These are phyloP conservation scores for Paracoccidioides brasiliensis DNA, from an alignment of 2,329 filamentous ascomycete genomes.

Conservation along the genomic window DNA sequence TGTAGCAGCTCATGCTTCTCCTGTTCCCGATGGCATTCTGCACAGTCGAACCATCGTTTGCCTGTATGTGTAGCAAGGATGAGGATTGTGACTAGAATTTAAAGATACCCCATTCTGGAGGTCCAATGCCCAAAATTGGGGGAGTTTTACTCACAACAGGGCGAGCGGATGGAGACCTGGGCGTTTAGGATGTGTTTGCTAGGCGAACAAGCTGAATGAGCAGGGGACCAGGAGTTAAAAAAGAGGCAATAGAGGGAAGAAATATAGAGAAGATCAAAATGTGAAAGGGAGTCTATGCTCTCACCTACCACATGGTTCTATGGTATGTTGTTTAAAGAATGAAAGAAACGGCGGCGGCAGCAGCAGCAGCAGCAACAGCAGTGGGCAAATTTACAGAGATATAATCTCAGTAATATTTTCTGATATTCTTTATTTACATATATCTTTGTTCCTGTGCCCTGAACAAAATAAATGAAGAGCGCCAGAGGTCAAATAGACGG, in stretches of 20 bases:
- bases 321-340: too few relatives aligned
- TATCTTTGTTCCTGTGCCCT: too few relatives aligned
- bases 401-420: too few relatives aligned
- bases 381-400: too few relatives aligned
- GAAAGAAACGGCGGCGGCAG: too few relatives aligned
- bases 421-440: too few relatives aligned
- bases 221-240: neutral
- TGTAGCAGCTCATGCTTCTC: constrained; percentile 66
- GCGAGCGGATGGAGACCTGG: constrained; percentile 87
- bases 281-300: too few relatives aligned
- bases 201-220: constrained; percentile 2
- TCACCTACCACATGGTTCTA: too few relatives aligned
- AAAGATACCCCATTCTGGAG: neutral
- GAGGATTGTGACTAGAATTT: neutral
- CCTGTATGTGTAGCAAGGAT: neutral
- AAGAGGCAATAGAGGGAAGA: neutral
- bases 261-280: neutral
- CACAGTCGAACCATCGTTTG: constrained; percentile 87
- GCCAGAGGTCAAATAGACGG: too few relatives aligned
- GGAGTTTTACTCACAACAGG: constrained; percentile 59
- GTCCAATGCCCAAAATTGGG: neutral
- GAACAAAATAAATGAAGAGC: too few relatives aligned
- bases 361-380: too few relatives aligned
- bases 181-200: constrained; percentile 99
- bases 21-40: constrained; percentile 77